A percentile compares a stretch with the other conserved stretches of the same genome.
Evolutionary conservation across 1,284 basidiomycete species (phyloP).

Genomic region (Hypsizygus ulmarius): DNA sequence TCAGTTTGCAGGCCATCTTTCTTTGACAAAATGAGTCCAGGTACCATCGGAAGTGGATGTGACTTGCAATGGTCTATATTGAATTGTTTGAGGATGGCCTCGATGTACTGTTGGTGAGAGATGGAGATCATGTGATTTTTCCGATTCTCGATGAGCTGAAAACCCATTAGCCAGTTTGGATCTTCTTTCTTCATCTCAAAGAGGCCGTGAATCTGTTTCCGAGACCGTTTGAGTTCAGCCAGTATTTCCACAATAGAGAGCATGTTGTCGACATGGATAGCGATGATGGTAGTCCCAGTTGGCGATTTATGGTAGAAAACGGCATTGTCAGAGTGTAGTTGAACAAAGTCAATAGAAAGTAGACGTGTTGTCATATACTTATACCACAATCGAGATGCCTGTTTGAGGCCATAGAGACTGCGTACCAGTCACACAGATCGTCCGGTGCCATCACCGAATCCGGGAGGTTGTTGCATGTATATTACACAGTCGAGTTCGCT

Average conservation of each 20-base stretch:
- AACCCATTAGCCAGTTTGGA: background rate
- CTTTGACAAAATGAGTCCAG: too few relatives aligned
- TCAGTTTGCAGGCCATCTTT: too few relatives aligned
- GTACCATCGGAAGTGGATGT: too few relatives aligned
- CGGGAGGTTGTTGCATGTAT: conserved; percentile 16
- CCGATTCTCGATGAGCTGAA: background rate
- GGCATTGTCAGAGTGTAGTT: conserved; percentile 20
- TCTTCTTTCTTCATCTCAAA: conserved; percentile 4
- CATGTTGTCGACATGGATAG: conserved; percentile 25
- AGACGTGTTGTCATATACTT: too few relatives aligned
- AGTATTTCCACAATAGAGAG: too few relatives aligned
- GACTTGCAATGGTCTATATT: too few relatives aligned
- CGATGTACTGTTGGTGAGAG: background rate
- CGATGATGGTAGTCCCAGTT: conserved; percentile 18
- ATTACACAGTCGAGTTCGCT: conserved; percentile 22
- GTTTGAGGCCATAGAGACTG: conserved; percentile 24
- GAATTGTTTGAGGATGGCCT: too few relatives aligned
- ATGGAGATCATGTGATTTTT: background rate
- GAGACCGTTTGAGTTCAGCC: too few relatives aligned
- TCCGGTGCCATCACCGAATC: conserved; percentile 6
- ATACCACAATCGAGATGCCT: conserved; percentile 23
- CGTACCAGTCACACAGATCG: conserved; percentile 11
- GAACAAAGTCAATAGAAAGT: conserved; percentile 14
- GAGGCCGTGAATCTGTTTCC: background rate
- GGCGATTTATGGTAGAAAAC: conserved; percentile 20